phyloP scores from a whole-genome alignment of 331 rosid genomes.

The Telfairia occidentalis region DNA sequence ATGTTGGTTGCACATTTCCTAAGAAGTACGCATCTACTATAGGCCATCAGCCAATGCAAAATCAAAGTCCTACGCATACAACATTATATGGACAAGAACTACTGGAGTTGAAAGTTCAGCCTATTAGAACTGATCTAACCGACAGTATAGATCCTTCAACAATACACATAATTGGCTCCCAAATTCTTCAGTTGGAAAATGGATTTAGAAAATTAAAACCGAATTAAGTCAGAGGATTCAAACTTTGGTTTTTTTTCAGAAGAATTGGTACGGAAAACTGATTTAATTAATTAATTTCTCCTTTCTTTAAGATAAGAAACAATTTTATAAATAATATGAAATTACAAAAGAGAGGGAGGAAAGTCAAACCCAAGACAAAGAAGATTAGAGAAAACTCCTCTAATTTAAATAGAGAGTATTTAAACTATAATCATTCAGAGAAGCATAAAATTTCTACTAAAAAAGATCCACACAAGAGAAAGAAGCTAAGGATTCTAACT shows the following conservation, averaged over 20 bases:
- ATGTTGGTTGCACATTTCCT: background rate
- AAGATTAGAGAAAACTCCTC: background rate
- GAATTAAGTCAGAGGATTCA: background rate
- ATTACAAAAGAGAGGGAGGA: background rate
- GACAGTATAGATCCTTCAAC: background rate
- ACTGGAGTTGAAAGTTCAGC: background rate
- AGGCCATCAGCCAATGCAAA: background rate
- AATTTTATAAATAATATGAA: background rate
- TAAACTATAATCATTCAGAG: background rate
- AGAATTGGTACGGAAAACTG: background rate
- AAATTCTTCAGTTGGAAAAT: background rate
- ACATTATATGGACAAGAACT: background rate
- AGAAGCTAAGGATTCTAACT: background rate
- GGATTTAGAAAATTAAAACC: background rate
- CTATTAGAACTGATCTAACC: background rate
- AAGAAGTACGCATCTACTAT: background rate
- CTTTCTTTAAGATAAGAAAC: background rate
- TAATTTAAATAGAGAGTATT: background rate
- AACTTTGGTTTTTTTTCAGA: background rate
- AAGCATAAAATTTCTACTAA: background rate
- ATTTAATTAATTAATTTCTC: background rate
- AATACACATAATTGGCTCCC: background rate
- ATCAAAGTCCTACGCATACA: background rate
- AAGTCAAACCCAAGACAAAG: background rate
- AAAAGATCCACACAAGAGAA: background rate